Evolutionary conservation across 257 asterid species (phyloP), one percentile per base, ranked within the genome.

Genomic region (Fraxinus excelsior): DNA sequence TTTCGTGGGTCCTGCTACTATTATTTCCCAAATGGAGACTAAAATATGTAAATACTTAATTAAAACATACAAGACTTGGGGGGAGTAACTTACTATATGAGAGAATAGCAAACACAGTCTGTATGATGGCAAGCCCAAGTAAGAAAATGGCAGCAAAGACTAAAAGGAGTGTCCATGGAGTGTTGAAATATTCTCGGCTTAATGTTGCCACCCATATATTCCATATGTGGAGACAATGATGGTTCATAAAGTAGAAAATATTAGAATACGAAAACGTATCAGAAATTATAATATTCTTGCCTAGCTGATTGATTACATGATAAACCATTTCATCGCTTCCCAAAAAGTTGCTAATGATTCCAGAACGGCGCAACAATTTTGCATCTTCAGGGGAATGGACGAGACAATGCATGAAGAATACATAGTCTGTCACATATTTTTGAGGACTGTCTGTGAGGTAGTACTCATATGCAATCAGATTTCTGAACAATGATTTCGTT

Each of bases 61-160:
- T 31, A 31, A 37, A 37, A 37, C 9, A 37, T 7, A 37, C 40
- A 37, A 37, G 40, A 40, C 2, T 53, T 5, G 2, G 9, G n/a
- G n/a, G 2, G 62, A 16, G 60, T 21, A 51, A 71, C 81, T 77
- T 73, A 77, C 77, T 0, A 18, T 42, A 77, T 6, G 82, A 77
- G 76, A 81, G 80, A 49, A 81, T 46, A 0, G 76, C 74, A n/a
- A 38, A 67, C 49, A 35, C 40, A 69, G 81, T 42, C 53, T 79
- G 78, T 56, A n/a, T 49, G 1, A 53, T 1, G 14, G 82, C 28
- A 8, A 79, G 79, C 40, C 35, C 2, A 21, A 73, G 78, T 64
- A 79, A 51, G 11, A 37, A 2, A 31, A 37, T 6, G 4, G 82
- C 82, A 34, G 79, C 82, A 25, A 67, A 7, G 60, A 79, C 7